These are phyloP conservation scores for Salix exigua DNA, from an alignment of 345 rosid genomes.

Conservation along the genomic window DNA sequence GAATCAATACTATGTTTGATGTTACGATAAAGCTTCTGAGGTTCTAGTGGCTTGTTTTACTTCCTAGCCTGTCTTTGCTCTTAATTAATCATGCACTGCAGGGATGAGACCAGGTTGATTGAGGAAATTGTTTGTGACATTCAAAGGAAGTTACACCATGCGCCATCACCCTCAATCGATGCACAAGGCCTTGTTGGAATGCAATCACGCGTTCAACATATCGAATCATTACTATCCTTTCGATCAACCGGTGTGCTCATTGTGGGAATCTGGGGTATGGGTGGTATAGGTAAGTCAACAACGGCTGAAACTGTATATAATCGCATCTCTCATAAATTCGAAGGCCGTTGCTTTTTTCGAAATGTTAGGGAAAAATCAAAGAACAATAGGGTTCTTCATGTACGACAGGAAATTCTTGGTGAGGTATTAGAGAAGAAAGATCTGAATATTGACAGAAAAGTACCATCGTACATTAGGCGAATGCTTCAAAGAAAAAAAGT, in stretches of 20 bases:
- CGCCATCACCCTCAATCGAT: background rate
- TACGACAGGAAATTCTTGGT: background rate
- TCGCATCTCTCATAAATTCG: background rate
- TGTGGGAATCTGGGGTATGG: conserved; percentile 8
- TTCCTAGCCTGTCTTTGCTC: too few relatives aligned
- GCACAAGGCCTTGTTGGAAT: background rate
- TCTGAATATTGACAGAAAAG: too few relatives aligned
- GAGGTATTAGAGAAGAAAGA: background rate
- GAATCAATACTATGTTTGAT: too few relatives aligned
- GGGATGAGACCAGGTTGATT: background rate
- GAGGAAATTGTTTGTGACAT: background rate
- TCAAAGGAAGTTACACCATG: background rate
- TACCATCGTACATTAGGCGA: too few relatives aligned
- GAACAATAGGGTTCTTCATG: background rate
- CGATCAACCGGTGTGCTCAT: background rate
- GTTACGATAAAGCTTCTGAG: too few relatives aligned
- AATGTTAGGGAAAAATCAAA: background rate
- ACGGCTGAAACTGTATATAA: background rate
- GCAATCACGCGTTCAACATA: background rate
- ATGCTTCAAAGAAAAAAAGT: background rate
- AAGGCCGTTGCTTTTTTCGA: background rate
- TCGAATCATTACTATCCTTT: background rate
- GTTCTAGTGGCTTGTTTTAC: too few relatives aligned
- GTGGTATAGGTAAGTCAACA: conserved; percentile 9
- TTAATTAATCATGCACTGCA: background rate